Evolutionary conservation across 1,139 yeast species (phyloP), one percentile per base, ranked within the genome.

Genomic region (Blastobotrys capitulatus): DNA sequence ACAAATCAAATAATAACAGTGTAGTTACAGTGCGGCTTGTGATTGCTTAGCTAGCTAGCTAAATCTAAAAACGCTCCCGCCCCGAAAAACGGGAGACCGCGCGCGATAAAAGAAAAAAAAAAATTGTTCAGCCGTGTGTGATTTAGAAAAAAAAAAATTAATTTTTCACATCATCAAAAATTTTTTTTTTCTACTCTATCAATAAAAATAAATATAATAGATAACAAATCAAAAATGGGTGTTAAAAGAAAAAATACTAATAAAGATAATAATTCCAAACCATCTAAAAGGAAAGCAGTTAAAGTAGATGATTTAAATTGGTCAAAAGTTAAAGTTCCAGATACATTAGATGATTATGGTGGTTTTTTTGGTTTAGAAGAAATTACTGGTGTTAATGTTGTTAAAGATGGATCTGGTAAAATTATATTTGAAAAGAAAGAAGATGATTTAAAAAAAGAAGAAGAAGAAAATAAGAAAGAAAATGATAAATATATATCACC

Each of bases 341-440:
- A 86, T 56, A 35, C 48, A 36, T 67, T 87, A 53, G 96, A 83
- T 52, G 95, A 87, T 65, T 86, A 85, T 63, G 90, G 85, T 60
- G 97, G 97, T 0, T 83, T 89, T 58, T 87, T 82, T 66, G 98
- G 97, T 0, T 70, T 92, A 39, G 97, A 92, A 66, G 98, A 92
- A 65, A 78, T 92, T 48, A 97, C 89, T 48, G 97, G 96, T 26
- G 97, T 90, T 22, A 90, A 79, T 59, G 90, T 90, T 5, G 48
- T 51, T 13, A 58, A 51, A 6, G 74, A 72, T 47, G 12, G 12
- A 6, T 3, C 6, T 19, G 82, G 79, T 38, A 69, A 71, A 9
- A 56, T 58, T 26, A 61, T 61, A 40, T 59, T 62, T 40, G 58
- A 54, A 25, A 57, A 52, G 20, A 44, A 56, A 44, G 57, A 57